Base-by-base conservation (phyloP, 345 rosid genomes). In the Citrus trifoliata region DNA sequence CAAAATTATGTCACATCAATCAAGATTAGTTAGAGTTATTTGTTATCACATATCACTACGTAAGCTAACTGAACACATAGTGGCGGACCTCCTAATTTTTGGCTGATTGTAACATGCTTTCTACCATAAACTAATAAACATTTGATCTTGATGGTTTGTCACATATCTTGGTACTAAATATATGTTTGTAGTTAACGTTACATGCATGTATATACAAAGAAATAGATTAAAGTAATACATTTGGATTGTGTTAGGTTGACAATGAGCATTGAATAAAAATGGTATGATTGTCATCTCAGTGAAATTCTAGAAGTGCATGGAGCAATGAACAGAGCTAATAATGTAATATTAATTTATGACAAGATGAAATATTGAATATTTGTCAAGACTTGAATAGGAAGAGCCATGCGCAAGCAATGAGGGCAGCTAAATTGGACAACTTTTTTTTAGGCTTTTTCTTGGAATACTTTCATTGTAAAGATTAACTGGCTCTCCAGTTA, bases 321-420 rank as follows among this genome's bases (percentile, higher is more conserved):
- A 71, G 61, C 40, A 30, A 51, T 18, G 27, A 53, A 51, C 7
- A 51, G 0, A 18, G 7, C 62, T 10, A 32, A 21, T 7, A 28
- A 28, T 53, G 62, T 35, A 25, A 40, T 40, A 27, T 7, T 42
- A 42, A 42, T 42, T 10, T 5, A 70, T n/a, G 14, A 30, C 9
- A 28, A 10, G 46, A 63, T 19, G 9, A 12, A 33, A 19, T 24
- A 10, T 21, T 12, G 30, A 10, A 18, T 74, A 40, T 62, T 16
- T 27, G 70, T 63, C 55, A 46, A 62, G 28, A 42, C 64, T 64
- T 42, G 21, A 46, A 63, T 18, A 55, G 42, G 56, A 73, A 33
- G 33, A 35, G 27, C 25, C 32, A 30, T 59, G 66, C 48, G 65
- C 72, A 53, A 66, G 79, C 72, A 76, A 35, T 76, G 79, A 76